Evolutionary conservation across 2,329 filamentous ascomycete genomes (phyloP), one percentile per base, ranked within the genome.

Genomic region (Claviceps monticola): DNA sequence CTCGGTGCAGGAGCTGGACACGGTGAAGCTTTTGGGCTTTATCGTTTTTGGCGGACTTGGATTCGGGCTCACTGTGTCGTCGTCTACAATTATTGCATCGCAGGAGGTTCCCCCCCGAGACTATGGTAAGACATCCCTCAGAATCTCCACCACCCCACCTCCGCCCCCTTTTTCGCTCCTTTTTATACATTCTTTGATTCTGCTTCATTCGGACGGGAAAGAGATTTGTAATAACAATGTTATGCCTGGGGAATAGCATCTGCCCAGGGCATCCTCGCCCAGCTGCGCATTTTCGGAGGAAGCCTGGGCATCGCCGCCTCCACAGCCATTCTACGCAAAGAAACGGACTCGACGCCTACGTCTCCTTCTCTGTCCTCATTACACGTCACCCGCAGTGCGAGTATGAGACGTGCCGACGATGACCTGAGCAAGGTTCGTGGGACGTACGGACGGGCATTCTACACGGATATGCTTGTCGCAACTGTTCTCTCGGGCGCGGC

Each of bases 301-400:
- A 77, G 74, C 52, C 63, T 79, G 29, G 76, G 76, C 3, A 76
- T 79, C 50, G 73, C 76, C 2, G 68, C 71, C 1, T 78, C 74
- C 19, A 72, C 75, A 1, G 71, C 72, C 16, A 66, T 78, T 16
- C 57, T 76, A 57, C 44, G 64, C 54, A 48, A 65, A 58, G 57
- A 64, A 63, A 43, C 61, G 14, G 21, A 29, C 13, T 41, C 39
- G 6, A n/a, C 16, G 5, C 9, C 21, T 19, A 14, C 34, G 8
- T 47, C 21, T 14, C 8, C 16, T n/a, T 19, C 16, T 9, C 16
- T 29, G 9, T 8, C 45, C n/a, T 36, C 36, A 21, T 13, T 23
- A 6, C 39, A 23, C 16, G 13, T 37, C 11, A 23, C 29, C 29
- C 29, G 29, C 29, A 34, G 11, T 17, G 17, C 46, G 8, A 34